These are phyloP conservation scores for Graphilbum sp. DNA, from an alignment of 2,329 filamentous ascomycete species.

Conservation along the genomic window DNA sequence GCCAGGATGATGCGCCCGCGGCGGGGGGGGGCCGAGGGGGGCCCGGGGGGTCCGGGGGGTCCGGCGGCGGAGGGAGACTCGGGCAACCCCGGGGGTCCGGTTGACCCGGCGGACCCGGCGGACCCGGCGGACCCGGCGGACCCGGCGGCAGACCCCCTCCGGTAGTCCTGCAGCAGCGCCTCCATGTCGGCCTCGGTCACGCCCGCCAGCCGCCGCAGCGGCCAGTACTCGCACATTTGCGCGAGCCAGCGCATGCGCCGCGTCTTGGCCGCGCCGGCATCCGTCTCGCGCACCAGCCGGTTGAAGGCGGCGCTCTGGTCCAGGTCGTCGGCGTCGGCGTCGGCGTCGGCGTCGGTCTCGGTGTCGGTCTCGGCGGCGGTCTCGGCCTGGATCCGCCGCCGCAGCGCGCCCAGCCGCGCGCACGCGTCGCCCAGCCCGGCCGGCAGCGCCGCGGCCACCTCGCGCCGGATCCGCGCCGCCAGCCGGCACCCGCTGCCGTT, in stretches of 20 bases:
- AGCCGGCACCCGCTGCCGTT: constrained; percentile 92
- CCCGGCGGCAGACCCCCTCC: constrained; percentile 12
- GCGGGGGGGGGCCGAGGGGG: constrained; percentile 6
- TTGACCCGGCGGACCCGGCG: too few relatives aligned
- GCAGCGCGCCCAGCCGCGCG: constrained; percentile 55
- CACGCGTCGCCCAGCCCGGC: constrained; percentile 61
- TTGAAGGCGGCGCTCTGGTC: constrained; percentile 79
- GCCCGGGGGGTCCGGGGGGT: constrained; percentile 7
- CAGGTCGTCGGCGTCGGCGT: constrained; percentile 35
- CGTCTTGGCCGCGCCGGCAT: constrained; percentile 57
- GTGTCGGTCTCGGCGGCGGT: background rate
- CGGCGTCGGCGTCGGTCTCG: constrained; percentile 5
- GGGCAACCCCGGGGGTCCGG: too few relatives aligned
- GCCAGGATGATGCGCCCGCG: constrained; percentile 67
- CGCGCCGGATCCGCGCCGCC: constrained; percentile 72
- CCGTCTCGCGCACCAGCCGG: constrained; percentile 57
- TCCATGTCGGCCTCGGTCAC: constrained; percentile 71
- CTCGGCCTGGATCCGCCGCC: constrained; percentile 43
- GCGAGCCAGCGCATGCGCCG: constrained; percentile 82
- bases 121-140: constrained; percentile 7
- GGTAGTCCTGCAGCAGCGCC: constrained; percentile 57
- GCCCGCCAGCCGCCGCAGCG: constrained; percentile 61
- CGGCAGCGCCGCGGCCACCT: constrained; percentile 70
- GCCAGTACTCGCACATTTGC: constrained; percentile 98
- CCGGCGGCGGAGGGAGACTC: constrained; percentile 4